Conservation (phyloP, 2,329 filamentous ascomycete species). For the Cordyceps cicadae region DNA sequence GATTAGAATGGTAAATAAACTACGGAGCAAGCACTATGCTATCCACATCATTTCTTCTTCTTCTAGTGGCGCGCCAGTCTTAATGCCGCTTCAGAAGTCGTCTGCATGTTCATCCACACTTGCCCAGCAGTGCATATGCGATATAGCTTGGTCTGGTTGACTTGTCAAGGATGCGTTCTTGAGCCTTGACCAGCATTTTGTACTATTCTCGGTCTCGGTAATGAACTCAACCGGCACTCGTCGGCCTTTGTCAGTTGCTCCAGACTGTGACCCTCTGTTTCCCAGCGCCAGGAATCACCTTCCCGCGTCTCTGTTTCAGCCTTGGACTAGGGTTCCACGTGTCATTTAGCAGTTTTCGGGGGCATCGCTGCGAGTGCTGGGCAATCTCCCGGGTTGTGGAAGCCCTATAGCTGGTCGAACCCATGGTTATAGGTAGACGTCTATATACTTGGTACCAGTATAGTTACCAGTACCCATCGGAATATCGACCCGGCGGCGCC, state of each 20-base stretch:
- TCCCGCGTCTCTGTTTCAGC: slow-evolving; percentile 1
- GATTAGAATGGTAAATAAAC: no score
- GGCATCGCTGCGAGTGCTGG: neutral
- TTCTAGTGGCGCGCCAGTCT: neutral
- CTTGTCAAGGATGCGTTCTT: neutral
- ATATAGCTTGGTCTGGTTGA: neutral
- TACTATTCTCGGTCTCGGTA: neutral
- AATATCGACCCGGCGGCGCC: neutral
- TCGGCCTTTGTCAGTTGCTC: neutral
- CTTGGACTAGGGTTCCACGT: slow-evolving; percentile 6
- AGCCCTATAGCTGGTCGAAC: no score
- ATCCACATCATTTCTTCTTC: no score
- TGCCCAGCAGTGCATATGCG: neutral
- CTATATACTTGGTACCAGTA: neutral
- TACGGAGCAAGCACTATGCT: no score
- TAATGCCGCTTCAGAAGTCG: neutral
- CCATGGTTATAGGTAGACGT: no score
- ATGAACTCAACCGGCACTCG: neutral
- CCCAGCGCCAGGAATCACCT: neutral
- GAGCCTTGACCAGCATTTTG: neutral
- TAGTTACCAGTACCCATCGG: neutral
- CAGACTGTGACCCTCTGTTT: neutral
- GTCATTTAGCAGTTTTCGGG: neutral
- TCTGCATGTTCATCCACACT: neutral
- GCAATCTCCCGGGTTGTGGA: no score